A percentile compares a stretch with the other conserved stretches of the same genome.
Conservation (phyloP, 2,329 filamentous ascomycete species). For the Colletotrichum orchidophilum region DNA sequence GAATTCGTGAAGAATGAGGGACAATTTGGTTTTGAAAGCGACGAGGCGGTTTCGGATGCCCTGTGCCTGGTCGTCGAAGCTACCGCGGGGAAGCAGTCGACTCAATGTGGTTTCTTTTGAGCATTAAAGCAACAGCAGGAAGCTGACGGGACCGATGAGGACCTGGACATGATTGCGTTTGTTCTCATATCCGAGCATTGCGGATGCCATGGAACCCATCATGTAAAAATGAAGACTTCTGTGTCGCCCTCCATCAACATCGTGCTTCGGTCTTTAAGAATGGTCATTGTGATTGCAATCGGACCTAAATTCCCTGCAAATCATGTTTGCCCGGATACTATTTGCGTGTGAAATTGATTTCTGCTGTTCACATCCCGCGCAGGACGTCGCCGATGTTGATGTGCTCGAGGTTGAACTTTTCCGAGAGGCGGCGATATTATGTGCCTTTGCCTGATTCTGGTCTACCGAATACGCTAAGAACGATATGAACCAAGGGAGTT, state of each 20-base stretch:
- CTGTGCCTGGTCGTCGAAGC: background rate
- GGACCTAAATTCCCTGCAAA: background rate
- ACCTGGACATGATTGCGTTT: background rate
- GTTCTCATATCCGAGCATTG: background rate
- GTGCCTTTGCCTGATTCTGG: background rate
- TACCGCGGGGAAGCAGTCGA: background rate
- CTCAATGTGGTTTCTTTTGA: background rate
- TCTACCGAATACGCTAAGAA: background rate
- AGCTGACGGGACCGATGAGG: background rate
- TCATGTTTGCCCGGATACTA: background rate
- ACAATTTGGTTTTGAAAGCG: background rate
- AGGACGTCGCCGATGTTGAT: background rate
- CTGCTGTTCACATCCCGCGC: background rate
- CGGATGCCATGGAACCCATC: background rate
- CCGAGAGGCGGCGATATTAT: background rate
- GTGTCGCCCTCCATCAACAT: background rate
- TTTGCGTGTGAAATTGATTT: background rate
- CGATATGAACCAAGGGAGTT: background rate
- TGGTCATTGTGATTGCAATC: background rate
- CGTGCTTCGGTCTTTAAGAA: background rate
- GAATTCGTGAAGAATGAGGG: background rate
- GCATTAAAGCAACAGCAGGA: background rate
- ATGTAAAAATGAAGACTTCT: background rate
- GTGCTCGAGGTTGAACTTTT: background rate
- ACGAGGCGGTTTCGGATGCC: background rate